Conservation (phyloP, 2,329 filamentous ascomycete species). For the Cercospora zeae-maydis region DNA sequence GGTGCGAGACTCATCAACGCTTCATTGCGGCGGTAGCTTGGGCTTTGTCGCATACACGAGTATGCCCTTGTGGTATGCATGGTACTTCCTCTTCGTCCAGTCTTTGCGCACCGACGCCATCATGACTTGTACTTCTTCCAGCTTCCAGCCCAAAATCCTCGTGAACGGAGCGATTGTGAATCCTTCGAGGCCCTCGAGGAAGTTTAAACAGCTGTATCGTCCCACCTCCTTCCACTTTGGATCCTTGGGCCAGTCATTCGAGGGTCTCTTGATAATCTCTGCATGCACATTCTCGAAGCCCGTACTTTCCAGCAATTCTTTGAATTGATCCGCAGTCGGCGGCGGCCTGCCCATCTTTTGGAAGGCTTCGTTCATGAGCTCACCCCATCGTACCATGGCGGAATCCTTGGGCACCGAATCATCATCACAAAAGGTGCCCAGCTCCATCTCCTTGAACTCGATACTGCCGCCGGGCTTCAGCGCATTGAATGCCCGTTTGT, state of each 20-base stretch:
- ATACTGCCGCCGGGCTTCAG: slow-evolving; percentile 45
- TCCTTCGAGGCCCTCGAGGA: slow-evolving; percentile 6
- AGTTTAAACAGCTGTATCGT: slow-evolving; percentile 26
- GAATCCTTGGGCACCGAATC: slow-evolving; percentile 35
- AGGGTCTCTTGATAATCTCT: slow-evolving; percentile 27
- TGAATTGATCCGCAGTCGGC: slow-evolving; percentile 19
- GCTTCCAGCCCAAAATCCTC: slow-evolving; percentile 43
- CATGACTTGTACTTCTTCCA: slow-evolving; percentile 26
- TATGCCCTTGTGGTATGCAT: slow-evolving; percentile 26
- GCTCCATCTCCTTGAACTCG: slow-evolving; percentile 44
- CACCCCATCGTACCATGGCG: slow-evolving; percentile 25
- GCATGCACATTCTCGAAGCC: slow-evolving; percentile 31
- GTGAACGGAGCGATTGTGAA: slow-evolving; percentile 44
- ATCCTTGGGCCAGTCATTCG: slow-evolving; percentile 33
- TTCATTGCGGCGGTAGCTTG: neutral
- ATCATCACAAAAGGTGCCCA: slow-evolving; percentile 41
- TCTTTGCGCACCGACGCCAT: slow-evolving; percentile 10
- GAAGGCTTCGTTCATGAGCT: slow-evolving; percentile 29
- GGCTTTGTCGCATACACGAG: slow-evolving; percentile 10
- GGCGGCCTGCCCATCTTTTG: slow-evolving; percentile 21
- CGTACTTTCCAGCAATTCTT: slow-evolving; percentile 20
- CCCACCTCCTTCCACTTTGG: slow-evolving; percentile 18
- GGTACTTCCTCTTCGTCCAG: slow-evolving; percentile 17
- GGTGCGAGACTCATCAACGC: neutral
- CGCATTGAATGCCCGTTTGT: slow-evolving; percentile 32